Percentiles rank a stretch among this genome's conserved stretches.
Evolutionary conservation across 2,329 filamentous ascomycete genomes (phyloP).

Genomic region (Aspergillus carbonarius): DNA sequence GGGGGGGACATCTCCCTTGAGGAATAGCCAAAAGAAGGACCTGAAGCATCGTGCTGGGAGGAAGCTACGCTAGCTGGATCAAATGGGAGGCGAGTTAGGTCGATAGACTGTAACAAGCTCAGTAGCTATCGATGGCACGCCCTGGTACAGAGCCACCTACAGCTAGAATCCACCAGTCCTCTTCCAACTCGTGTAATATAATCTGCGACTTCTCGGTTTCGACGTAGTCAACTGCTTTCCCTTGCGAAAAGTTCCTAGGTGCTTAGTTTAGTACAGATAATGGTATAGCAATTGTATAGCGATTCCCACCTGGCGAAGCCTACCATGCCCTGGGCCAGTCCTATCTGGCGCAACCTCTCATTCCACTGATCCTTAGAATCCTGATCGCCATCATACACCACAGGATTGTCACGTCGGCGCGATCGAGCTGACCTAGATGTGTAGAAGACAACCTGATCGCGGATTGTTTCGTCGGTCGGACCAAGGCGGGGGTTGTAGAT

Average conservation of each 20-base stretch:
- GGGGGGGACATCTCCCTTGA: constrained; percentile 85
- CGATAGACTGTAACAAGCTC: constrained; percentile 62
- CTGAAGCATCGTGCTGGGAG: constrained; percentile 34
- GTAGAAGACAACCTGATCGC: constrained; percentile 91
- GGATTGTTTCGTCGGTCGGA: constrained; percentile 67
- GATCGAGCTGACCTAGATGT: constrained; percentile 55
- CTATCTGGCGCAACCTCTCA: constrained; percentile 86
- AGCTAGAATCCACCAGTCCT: constrained; percentile 92
- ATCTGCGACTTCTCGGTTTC: constrained; percentile 89
- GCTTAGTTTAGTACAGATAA: constrained; percentile 17
- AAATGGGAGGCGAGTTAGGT: constrained; percentile 71
- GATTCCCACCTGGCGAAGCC: constrained; percentile 70
- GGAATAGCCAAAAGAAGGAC: constrained; percentile 71
- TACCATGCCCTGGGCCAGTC: constrained; percentile 94
- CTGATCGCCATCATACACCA: constrained; percentile 26
- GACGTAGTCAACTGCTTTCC: constrained; percentile 73
- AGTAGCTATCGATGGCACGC: constrained; percentile 9
- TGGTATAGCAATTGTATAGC: constrained; percentile 10
- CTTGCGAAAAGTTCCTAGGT: constrained; percentile 73
- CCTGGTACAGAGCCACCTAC: constrained; percentile 52
- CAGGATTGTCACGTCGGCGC: constrained; percentile 20
- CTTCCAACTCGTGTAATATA: constrained; percentile 81
- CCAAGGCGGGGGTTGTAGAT: constrained; percentile 92
- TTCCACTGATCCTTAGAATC: constrained; percentile 67
- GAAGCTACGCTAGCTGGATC: constrained; percentile 46